Evolutionary conservation across 129 eudicot genomes (phyloP), one percentile per base, ranked within the genome.

Genomic region (Lactuca saligna): DNA sequence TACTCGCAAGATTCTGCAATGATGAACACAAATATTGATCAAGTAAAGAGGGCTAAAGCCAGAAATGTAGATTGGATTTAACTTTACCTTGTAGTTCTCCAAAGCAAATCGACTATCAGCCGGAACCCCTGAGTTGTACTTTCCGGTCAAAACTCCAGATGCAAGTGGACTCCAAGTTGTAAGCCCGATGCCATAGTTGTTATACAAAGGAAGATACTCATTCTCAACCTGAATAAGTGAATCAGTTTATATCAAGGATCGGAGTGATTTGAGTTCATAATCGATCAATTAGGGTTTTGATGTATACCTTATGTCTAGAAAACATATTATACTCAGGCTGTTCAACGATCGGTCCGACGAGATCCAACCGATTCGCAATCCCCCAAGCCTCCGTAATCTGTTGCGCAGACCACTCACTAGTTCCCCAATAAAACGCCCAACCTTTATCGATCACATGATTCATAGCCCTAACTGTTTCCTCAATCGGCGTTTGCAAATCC

Each of bases 101-200:
- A 92, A 62, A 2, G 96, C 87, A 71, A 92, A 88, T 41, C 98
- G 84, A 73, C 95, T 88, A 54, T 92, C 96, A 14, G 91, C 72
- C 16, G 98, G 98, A 73, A 82, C 61, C 7, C 98, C 96, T 0
- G 82, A 16, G 66, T 75, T 84, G 56, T 92, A 92, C 62, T 92
- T 92, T 56, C 98, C 98, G 16, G 95, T 88, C 50, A 92, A 70
- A 67, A 92, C 98, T 63, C 96, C 98, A 35, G 98, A 92, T 3
- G 98, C 96, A 61, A 92, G 96, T 5, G 98, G 98, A 81, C 98
- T 92, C 98, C 96, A 91, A 2, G 98, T 91, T 8, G 98, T 88
- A 65, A 91, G 96, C 65, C 98, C 98, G 4, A 88, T 68, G 8
- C 96, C 98, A 51, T 92, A 92, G 78, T 82, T 88, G 54, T 8